phyloP scores from a whole-genome alignment of 495 filamentous ascomycete genomes.

The Penicillium robsamsonii region DNA sequence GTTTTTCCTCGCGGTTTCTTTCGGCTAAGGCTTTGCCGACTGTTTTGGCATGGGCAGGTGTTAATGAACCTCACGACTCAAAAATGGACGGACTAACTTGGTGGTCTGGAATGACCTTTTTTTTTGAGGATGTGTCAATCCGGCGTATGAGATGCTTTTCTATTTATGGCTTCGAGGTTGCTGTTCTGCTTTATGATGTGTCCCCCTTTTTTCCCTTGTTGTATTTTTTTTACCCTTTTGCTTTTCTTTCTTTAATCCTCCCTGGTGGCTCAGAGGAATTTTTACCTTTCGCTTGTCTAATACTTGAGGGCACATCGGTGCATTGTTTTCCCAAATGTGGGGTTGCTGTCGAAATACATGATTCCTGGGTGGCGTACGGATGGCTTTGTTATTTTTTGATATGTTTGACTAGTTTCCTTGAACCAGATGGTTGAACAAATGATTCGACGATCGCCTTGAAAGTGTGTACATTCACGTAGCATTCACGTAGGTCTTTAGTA shows the following conservation, averaged over 20 bases:
- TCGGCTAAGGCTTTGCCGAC: conserved; percentile 26
- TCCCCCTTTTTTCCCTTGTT: conserved; percentile 17
- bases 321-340: conserved; percentile 20
- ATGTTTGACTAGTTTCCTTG: conserved; percentile 25
- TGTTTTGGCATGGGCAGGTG: conserved; percentile 45
- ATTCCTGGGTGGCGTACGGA: conserved; percentile 29
- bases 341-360: conserved; percentile 31
- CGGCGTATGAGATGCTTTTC: conserved; percentile 31
- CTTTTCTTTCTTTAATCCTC: conserved; percentile 16
- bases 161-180: conserved; percentile 26
- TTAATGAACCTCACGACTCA: conserved; percentile 46
- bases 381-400: conserved; percentile 25
- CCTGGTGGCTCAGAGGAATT: conserved; percentile 19
- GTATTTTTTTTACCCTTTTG: conserved; percentile 20
- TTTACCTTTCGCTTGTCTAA: conserved; percentile 31
- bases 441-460: conserved; percentile 18
- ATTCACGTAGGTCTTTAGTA: neutral
- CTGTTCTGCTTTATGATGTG: conserved; percentile 29
- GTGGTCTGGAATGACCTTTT: conserved; percentile 31
- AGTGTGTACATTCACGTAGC: neutral
- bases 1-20: conserved; percentile 17
- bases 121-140: conserved; percentile 32
- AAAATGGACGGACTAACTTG: conserved; percentile 37
- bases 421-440: conserved; percentile 21
- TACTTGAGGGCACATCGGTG: conserved; percentile 30